Evolutionary conservation across 805 yeast species (phyloP), one percentile per base, ranked within the genome.

Genomic region (Vanderwaltozyma polyspora): DNA sequence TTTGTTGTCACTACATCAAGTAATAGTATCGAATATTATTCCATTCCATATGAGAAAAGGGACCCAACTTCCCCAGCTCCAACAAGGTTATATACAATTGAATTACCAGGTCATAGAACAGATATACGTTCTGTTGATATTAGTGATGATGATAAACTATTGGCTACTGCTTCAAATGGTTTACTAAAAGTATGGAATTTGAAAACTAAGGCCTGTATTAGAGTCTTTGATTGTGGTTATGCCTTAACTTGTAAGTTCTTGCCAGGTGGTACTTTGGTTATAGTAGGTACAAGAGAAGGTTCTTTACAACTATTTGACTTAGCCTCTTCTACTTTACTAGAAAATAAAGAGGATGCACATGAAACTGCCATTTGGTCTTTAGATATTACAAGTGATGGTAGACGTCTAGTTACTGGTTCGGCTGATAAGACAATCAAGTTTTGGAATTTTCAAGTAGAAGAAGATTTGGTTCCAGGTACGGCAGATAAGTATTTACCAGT

Each of bases 151-250:
- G 74, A 78, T 54, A 75, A 74, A 52, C 62, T 91, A 38, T 62
- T 89, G 28, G 93, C 86, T 3, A 79, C 95, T 2, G 95, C 95
- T 1, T 80, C 95, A 3, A 85, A 86, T 51, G 96, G 96, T 16
- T 71, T 74, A 44, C 61, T 91, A 41, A 91, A 91, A 52, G 68
- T 91, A 16, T 87, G 95, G 95, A 91, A 91, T 51, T 55, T 80
- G 19, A 67, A 68, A 41, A 76, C 89, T 1, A 66, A 63, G 14
- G 72, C 76, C 41, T 89, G 95, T 46, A 68, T 91, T 32, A 70
- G 98, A 51, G 80, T 94, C 0, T 81, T 91, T 51, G 87, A 79
- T 24, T 73, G 93, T 43, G 96, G 95, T 2, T 85, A 89, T 55
- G 83, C 94, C 1, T 64, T 91, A 33, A 70, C 84, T 39, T 68